Evolutionary conservation across 2,329 filamentous ascomycete species (phyloP).

Genomic region (Colletotrichum eleusines): DNA sequence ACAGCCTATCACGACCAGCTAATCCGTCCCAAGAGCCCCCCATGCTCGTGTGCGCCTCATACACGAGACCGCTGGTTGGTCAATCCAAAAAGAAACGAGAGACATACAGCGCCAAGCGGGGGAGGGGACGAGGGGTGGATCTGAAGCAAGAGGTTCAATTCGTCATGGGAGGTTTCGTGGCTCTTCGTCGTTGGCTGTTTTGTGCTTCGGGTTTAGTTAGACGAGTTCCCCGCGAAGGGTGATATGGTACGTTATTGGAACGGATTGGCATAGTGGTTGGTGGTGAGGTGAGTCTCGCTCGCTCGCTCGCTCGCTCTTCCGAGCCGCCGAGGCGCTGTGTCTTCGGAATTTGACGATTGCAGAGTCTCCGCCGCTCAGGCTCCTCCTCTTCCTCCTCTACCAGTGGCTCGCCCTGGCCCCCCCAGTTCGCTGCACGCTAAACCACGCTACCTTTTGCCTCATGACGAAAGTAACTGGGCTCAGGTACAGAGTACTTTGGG

Average conservation of each 20-base stretch:
- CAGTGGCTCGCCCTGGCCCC: background rate
- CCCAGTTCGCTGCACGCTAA: background rate
- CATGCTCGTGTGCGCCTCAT: constrained; percentile 11
- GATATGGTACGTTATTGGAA: constrained; percentile 1
- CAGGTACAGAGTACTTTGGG: constrained; percentile 12
- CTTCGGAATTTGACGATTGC: constrained; percentile 32
- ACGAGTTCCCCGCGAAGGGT: background rate
- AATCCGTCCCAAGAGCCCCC: background rate
- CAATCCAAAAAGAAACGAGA: constrained; percentile 9
- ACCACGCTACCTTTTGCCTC: constrained; percentile 32
- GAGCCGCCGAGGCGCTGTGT: constrained; percentile 32
- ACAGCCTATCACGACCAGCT: constrained; percentile 24
- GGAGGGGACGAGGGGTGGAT: constrained; percentile 25
- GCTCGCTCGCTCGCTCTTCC: constrained; percentile 35
- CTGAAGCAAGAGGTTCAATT: constrained; percentile 1
- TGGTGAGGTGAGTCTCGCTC: constrained; percentile 34
- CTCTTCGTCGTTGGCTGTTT: constrained; percentile 30
- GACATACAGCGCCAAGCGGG: constrained; percentile 3
- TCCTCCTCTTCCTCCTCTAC: constrained; percentile 7
- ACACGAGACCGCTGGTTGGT: constrained; percentile 18
- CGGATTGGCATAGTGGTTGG: constrained; percentile 8
- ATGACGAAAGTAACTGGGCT: constrained; percentile 14
- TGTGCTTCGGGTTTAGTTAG: background rate
- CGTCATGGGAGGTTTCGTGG: constrained; percentile 9
- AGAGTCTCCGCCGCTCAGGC: background rate